Percentiles rank a stretch among this genome's conserved stretches.
phyloP scores from a whole-genome alignment of 129 eudicot species.

The Helianthus annuus region DNA sequence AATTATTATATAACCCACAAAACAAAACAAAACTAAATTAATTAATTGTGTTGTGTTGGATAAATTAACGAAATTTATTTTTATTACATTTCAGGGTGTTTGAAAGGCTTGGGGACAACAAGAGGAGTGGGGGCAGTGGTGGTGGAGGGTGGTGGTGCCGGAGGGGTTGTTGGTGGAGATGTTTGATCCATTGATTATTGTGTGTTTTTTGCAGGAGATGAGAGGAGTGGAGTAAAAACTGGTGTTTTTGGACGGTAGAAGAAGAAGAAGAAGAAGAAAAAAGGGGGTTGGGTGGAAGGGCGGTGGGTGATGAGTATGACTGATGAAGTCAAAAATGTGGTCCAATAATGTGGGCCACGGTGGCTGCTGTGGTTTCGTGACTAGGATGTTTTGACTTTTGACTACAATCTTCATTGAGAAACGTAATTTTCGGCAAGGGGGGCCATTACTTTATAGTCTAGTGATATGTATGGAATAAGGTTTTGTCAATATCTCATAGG shows the following conservation, averaged over 20 bases:
- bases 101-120: constrained; percentile 73
- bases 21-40: background rate
- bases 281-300: background rate
- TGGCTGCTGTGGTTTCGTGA: constrained; percentile 17
- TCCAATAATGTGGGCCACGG: constrained; percentile 29
- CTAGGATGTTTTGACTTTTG: constrained; percentile 19
- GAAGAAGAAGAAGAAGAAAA: constrained; percentile 14
- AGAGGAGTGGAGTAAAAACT: constrained; percentile 18
- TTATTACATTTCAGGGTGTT: constrained; percentile 71
- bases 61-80: background rate
- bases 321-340: background rate
- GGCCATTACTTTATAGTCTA: too few relatives aligned
- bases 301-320: background rate
- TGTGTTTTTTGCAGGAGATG: background rate
- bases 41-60: background rate
- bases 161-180: constrained; percentile 20
- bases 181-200: constrained; percentile 31
- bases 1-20: constrained; percentile 6
- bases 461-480: too few relatives aligned
- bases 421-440: background rate
- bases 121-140: constrained; percentile 61
- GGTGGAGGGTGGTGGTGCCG: constrained; percentile 4
- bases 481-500: too few relatives aligned
- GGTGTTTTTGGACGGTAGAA: background rate
- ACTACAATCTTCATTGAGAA: background rate